Evolutionary conservation across 2,329 filamentous ascomycete genomes (phyloP).

Genomic region (Fusarium sp.): DNA sequence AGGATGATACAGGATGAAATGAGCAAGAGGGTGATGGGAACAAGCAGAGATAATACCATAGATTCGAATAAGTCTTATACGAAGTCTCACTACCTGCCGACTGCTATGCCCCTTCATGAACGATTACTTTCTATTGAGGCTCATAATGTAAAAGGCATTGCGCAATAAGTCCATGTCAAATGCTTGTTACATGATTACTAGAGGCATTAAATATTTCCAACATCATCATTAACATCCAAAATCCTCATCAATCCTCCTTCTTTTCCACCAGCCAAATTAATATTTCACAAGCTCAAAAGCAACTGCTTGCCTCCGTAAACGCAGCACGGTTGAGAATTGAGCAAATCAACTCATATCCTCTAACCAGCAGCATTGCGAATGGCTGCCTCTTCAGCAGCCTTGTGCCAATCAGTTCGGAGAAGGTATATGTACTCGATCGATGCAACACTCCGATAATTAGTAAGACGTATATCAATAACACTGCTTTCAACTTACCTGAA

Average conservation of each 20-base stretch:
- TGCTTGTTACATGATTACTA: neutral
- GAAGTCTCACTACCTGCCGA: neutral
- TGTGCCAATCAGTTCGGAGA: slow-evolving; percentile 64
- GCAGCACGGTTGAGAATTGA: neutral
- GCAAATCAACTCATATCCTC: no score
- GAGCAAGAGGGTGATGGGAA: neutral
- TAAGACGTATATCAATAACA: neutral
- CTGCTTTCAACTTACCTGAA: slow-evolving; percentile 59
- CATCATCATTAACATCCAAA: neutral
- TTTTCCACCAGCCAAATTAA: neutral
- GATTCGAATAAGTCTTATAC: slow-evolving; percentile 35
- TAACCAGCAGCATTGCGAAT: slow-evolving; percentile 60
- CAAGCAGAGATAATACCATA: slow-evolving; percentile 39
- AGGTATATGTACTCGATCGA: slow-evolving; percentile 66
- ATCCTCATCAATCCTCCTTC: neutral
- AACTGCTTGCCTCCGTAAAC: neutral
- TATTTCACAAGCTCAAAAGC: neutral
- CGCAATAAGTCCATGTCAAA: neutral
- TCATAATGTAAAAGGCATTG: neutral
- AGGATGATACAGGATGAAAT: slow-evolving; percentile 23
- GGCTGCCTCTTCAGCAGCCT: slow-evolving; percentile 64
- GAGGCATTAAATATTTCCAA: neutral
- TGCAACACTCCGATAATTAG: slow-evolving; percentile 56
- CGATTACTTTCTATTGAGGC: neutral
- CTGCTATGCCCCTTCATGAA: no score